A percentile compares a stretch with the other conserved stretches of the same genome.
These are phyloP conservation scores for Talaromyces sp. DNA, from an alignment of 2,329 filamentous ascomycete genomes.

Conservation along the genomic window DNA sequence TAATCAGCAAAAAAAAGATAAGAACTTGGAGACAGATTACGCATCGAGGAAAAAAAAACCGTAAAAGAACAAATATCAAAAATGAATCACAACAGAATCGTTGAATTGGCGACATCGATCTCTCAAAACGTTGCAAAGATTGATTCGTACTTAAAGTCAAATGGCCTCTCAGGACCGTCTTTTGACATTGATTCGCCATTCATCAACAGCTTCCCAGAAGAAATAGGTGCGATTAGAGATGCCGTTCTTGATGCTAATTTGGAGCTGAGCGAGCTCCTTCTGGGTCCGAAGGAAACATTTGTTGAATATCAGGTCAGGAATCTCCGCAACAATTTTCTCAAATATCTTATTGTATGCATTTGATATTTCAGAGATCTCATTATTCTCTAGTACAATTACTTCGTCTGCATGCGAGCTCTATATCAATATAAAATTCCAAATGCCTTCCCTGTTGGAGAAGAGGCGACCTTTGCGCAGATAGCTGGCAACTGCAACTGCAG, in stretches of 20 bases:
- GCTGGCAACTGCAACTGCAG: constrained; percentile 3
- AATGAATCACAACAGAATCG: not conserved
- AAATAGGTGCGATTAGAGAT: not conserved
- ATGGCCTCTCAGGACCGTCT: not conserved
- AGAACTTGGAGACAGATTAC: not conserved
- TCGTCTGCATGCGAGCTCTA: not conserved
- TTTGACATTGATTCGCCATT: not conserved
- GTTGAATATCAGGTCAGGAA: constrained; percentile 5
- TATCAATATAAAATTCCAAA: not conserved
- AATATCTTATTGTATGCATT: not conserved
- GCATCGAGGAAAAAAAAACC: not conserved
- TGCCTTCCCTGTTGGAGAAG: constrained; percentile 1
- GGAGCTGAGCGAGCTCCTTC: constrained; percentile 9
- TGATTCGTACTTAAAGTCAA: not conserved
- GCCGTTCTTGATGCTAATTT: constrained; percentile 3
- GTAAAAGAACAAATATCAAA: not conserved
- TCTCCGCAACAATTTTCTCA: not conserved
- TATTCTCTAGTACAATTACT: not conserved
- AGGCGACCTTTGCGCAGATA: constrained; percentile 12
- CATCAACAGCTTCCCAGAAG: not conserved
- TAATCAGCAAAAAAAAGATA: not conserved
- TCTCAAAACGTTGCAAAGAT: not conserved
- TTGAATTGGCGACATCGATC: not conserved
- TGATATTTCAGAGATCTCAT: not conserved
- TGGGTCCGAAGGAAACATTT: constrained; percentile 8